Evolutionary conservation across 116 monocot genomes (phyloP), one percentile per base, ranked within the genome.

Genomic region (Papilionanthe hybrid): DNA sequence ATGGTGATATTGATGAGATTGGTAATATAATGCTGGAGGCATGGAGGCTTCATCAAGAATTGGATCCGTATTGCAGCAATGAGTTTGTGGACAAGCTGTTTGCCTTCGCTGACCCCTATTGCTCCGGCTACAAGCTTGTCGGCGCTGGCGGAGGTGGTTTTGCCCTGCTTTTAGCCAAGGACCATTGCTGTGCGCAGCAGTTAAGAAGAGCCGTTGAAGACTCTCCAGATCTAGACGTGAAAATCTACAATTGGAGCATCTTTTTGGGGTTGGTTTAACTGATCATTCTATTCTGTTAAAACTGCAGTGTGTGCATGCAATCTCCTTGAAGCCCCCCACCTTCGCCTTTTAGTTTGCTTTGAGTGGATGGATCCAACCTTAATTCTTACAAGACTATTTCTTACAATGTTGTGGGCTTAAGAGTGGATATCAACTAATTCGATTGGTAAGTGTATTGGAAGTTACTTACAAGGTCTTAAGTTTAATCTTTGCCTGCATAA

Each of bases 71-170:
- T 77, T 98, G 97, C 77, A 94, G 97, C 78, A 98, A 98, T 55
- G 78, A 87, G 66, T 83, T 87, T 72, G 97, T 98, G 30, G 97
- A 98, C 80, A 85, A 69, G 57, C 89, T 98, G 28, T 98, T 98
- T 80, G 72, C 79, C 3, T 83, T 94, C 72, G 90, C 88, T 1
- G 91, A 92, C 13, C 81, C 86, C 15, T 98, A 91, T 49, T 97
- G 97, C 81, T 85, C 82, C 49, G 94, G 94, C 29, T 97, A 97
- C 79, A 97, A 97, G 74, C 84, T 94, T 55, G 92, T 97, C 1
- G 97, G 97, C 73, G 97, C 97, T 19, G 97, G 97, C 19, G 92
- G 97, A 29, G 97, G 97, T 55, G 97, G 97, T 48, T 97, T 97
- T 79, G 97, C 94, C 15, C 80, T 97, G 80, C 78, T 94, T 28